Evolutionary conservation across 2,329 filamentous ascomycete genomes (phyloP).

Genomic region (Mariannaea sp.): DNA sequence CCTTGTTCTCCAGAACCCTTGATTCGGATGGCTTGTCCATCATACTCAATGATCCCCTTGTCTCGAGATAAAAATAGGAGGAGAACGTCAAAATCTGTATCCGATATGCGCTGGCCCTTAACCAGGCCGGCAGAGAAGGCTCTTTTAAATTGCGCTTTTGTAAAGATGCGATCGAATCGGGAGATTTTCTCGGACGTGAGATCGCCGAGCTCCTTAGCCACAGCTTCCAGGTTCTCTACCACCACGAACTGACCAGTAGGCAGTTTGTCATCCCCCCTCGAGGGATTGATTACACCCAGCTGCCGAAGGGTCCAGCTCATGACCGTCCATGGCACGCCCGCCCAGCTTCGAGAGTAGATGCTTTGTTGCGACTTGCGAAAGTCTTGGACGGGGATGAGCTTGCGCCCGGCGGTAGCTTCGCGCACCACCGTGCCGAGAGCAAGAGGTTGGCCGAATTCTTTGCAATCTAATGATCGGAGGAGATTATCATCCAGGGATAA

Average conservation of each 20-base stretch:
- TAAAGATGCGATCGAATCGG: conserved; percentile 70
- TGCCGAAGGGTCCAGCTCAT: conserved; percentile 77
- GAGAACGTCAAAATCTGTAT: conserved; percentile 71
- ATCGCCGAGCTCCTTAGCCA: conserved; percentile 59
- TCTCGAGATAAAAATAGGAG: conserved; percentile 72
- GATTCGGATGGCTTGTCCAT: conserved; percentile 76
- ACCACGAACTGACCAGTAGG: conserved; percentile 69
- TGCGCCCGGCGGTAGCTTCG: conserved; percentile 71
- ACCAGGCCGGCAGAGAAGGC: conserved; percentile 60
- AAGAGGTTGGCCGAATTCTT: conserved; percentile 79
- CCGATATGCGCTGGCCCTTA: conserved; percentile 56
- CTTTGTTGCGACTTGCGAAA: conserved; percentile 70
- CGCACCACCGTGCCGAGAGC: conserved; percentile 77
- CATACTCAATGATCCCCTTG: conserved; percentile 60
- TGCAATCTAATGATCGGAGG: conserved; percentile 71
- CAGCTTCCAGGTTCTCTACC: conserved; percentile 64
- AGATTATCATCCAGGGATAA: conserved; percentile 66
- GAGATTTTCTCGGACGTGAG: conserved; percentile 49
- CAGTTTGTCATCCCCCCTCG: conserved; percentile 58
- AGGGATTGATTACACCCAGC: conserved; percentile 62
- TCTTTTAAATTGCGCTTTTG: conserved; percentile 65
- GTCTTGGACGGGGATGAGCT: conserved; percentile 71
- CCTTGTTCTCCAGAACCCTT: conserved; percentile 56
- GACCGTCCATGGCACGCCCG: conserved; percentile 70
- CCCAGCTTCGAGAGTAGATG: conserved; percentile 73